Base-by-base conservation (phyloP, 176 grass and related monocot genomes). In the Dendrocalamus sinicus region DNA sequence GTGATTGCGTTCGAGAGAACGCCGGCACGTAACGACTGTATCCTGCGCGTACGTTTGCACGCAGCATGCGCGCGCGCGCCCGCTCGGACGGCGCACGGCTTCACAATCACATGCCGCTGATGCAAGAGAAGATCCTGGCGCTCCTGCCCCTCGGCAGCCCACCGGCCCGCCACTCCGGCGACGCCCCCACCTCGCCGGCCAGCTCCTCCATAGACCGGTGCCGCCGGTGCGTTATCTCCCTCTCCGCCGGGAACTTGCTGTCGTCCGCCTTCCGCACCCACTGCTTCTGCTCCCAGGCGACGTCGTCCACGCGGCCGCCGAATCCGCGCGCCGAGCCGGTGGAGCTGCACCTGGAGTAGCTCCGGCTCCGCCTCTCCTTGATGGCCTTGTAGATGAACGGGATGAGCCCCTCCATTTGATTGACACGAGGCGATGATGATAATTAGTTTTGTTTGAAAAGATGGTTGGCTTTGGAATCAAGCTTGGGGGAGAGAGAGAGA, bases 361-460 rank as follows among this genome's bases (percentile, higher is more conserved):
- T 85, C 86, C 92, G 67, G 35, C 11, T 79, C 72, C 86, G 86
- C 32, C 89, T 70, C 68, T 93, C 90, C 83, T 97, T 97, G 92
- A 97, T 88, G 12, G 88, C 81, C 77, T 40, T 97, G 83, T 77
- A 94, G 79, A 97, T 89, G 75, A 97, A 97, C 85, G 92, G 94
- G 59, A 97, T 97, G 52, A 97, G 70, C 23, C 94, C 92, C 87
- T 97, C 94, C 94, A 97, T 96, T 28, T 22, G 65, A 17, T 16
- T n/a, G 51, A n/a, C 11, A 59, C 68, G 15, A 81, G 7, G 71
- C 10, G 75, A 54, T 11, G 75, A 51, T n/a, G 60, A 51, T 41
- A 41, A 35, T 22, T 65, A 76, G 60, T 14, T 80, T 77, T 9
- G 43, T 19, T 69, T 9, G 58, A 24, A 59, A 6, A 4, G 57